These are phyloP conservation scores for Orbilia javanica DNA, from an alignment of 2,329 filamentous ascomycete genomes.

Conservation along the genomic window DNA sequence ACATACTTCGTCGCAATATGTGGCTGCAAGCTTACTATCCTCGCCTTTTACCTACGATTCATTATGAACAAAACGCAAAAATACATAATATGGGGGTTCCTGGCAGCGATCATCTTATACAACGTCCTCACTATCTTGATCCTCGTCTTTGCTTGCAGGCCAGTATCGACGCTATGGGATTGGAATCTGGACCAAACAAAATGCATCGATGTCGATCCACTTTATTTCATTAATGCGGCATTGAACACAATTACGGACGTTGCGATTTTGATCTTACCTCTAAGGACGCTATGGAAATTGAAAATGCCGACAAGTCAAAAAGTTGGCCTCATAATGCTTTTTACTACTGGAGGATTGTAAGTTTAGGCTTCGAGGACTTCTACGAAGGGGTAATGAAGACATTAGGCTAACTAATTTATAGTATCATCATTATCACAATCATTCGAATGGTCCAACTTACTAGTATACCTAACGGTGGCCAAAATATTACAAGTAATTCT, in stretches of 20 bases:
- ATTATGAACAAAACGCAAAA: constrained; percentile 53
- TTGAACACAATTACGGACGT: constrained; percentile 48
- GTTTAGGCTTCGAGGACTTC: background rate
- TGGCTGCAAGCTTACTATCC: constrained; percentile 54
- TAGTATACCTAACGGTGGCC: constrained; percentile 47
- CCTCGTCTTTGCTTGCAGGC: constrained; percentile 43
- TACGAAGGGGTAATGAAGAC: background rate
- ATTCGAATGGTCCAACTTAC: constrained; percentile 53
- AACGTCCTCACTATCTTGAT: constrained; percentile 46
- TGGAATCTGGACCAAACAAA: constrained; percentile 45
- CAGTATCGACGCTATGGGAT: constrained; percentile 35
- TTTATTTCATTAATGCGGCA: constrained; percentile 52
- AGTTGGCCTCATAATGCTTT: constrained; percentile 68
- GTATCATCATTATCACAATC: constrained; percentile 51
- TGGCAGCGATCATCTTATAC: constrained; percentile 45
- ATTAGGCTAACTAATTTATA: background rate
- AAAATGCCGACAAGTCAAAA: constrained; percentile 68
- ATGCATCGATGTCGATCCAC: constrained; percentile 37
- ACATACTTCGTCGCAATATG: constrained; percentile 55
- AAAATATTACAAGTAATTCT: constrained; percentile 52
- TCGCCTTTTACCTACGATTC: constrained; percentile 52
- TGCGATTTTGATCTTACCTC: constrained; percentile 65
- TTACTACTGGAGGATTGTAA: constrained; percentile 62
- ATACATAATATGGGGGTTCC: constrained; percentile 49
- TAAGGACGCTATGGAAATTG: constrained; percentile 67